phyloP scores from a whole-genome alignment of 768 basidiomycete genomes.

The Clitopilus hobsonii region DNA sequence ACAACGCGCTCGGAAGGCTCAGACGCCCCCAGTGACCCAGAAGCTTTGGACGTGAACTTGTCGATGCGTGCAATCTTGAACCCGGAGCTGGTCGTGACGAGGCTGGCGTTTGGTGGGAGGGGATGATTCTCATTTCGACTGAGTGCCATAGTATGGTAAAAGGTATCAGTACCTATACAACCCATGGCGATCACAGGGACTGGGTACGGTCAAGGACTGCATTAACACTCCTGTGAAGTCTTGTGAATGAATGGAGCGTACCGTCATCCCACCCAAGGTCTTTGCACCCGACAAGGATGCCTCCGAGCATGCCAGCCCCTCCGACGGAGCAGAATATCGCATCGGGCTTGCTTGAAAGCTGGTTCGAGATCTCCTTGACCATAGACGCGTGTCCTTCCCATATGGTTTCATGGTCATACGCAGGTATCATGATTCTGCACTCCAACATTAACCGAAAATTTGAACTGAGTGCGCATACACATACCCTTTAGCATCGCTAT shows the following conservation, averaged over 20 bases:
- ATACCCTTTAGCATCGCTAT: slow-evolving; percentile 46
- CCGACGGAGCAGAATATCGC: slow-evolving; percentile 79
- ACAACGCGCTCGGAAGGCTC: slow-evolving; percentile 58
- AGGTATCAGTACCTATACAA: slow-evolving; percentile 70
- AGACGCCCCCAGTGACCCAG: slow-evolving; percentile 68
- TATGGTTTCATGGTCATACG: slow-evolving; percentile 63
- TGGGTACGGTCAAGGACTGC: slow-evolving; percentile 8
- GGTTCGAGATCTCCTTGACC: slow-evolving; percentile 55
- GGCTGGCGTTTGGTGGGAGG: background rate
- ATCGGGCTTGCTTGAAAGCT: slow-evolving; percentile 53
- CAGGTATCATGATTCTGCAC: slow-evolving; percentile 59
- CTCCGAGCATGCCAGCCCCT: slow-evolving; percentile 68
- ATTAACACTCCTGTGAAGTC: background rate
- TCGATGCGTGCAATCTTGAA: slow-evolving; percentile 56
- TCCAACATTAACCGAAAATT: background rate
- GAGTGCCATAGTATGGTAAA: slow-evolving; percentile 65
- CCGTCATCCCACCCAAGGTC: slow-evolving; percentile 66
- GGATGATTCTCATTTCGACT: slow-evolving; percentile 37
- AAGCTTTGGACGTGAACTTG: slow-evolving; percentile 57
- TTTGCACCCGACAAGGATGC: slow-evolving; percentile 64
- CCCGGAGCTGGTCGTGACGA: slow-evolving; percentile 22
- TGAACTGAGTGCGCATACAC: slow-evolving; percentile 17
- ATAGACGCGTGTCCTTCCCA: slow-evolving; percentile 82
- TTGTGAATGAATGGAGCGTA: slow-evolving; percentile 23
- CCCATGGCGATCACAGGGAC: slow-evolving; percentile 67